These are phyloP conservation scores for Pulveroboletus sp. DNA, from an alignment of 768 basidiomycete genomes.

Conservation along the genomic window DNA sequence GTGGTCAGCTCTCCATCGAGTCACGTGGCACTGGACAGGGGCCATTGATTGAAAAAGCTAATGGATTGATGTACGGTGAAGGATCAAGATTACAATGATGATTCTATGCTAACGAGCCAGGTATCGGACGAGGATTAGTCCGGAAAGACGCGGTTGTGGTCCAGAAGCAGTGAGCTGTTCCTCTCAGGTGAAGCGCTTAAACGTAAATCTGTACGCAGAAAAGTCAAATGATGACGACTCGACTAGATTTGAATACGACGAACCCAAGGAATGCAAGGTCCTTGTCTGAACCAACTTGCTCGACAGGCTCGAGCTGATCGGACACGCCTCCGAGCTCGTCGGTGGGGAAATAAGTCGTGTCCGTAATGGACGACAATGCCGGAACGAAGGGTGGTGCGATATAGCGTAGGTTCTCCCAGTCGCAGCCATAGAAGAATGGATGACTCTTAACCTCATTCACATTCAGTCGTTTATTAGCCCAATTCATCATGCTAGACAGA, in stretches of 20 bases:
- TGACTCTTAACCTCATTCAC: constrained; percentile 89
- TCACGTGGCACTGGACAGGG: constrained; percentile 17
- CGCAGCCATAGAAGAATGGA: constrained; percentile 92
- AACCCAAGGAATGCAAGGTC: constrained; percentile 66
- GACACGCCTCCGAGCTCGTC: constrained; percentile 79
- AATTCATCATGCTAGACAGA: constrained; percentile 71
- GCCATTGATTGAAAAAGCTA: neutral
- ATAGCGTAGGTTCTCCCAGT: constrained; percentile 86
- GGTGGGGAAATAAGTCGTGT: constrained; percentile 95
- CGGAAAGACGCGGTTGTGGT: neutral
- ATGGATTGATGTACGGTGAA: constrained; percentile 17
- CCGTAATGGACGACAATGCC: constrained; percentile 84
- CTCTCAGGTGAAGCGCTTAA: constrained; percentile 60
- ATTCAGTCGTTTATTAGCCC: constrained; percentile 67
- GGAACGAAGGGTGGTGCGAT: constrained; percentile 98
- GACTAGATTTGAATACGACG: constrained; percentile 15
- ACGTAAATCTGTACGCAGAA: constrained; percentile 59
- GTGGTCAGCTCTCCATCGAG: neutral
- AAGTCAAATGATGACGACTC: constrained; percentile 1
- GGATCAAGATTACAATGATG: constrained; percentile 24
- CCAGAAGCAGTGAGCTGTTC: neutral
- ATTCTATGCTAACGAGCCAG: constrained; percentile 27
- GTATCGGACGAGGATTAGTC: constrained; percentile 18
- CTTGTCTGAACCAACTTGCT: constrained; percentile 61
- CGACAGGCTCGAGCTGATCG: constrained; percentile 54